Conservation (phyloP, 352 stramenopile genomes). For the Globisporangium irregulare region DNA sequence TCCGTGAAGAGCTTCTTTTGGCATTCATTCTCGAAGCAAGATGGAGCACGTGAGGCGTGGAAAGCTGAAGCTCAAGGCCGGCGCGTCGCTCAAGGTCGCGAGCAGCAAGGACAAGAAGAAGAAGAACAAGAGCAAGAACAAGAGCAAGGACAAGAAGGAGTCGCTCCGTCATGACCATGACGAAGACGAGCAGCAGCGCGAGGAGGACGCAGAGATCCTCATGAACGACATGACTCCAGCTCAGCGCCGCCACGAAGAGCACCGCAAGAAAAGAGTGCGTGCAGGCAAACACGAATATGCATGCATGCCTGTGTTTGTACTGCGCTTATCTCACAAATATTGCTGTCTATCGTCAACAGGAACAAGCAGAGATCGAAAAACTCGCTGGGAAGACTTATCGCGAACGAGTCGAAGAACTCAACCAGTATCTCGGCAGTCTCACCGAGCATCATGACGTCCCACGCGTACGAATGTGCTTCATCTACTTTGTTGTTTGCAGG, state of each 20-base stretch:
- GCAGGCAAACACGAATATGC: background rate
- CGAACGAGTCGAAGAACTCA: conserved; percentile 95
- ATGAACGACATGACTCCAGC: conserved; percentile 65
- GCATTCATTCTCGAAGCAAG: background rate
- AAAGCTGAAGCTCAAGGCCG: conserved; percentile 81
- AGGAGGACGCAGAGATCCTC: conserved; percentile 25
- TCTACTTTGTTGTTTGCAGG: background rate
- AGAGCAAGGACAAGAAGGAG: conserved; percentile 51
- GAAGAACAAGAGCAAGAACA: conserved; percentile 51
- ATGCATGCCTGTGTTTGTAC: background rate
- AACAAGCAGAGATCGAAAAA: conserved; percentile 87
- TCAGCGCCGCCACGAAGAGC: conserved; percentile 73
- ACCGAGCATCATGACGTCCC: conserved; percentile 99
- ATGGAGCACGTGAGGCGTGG: conserved; percentile 84
- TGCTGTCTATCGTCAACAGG: conserved; percentile 29
- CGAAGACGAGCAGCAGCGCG: conserved; percentile 1
- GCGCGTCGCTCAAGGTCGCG: conserved; percentile 58
- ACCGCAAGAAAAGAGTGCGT: conserved; percentile 77
- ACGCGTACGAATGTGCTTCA: conserved; percentile 55
- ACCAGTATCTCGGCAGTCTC: conserved; percentile 92
- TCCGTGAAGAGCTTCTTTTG: background rate
- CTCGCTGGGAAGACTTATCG: conserved; percentile 86
- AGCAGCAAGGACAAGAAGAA: conserved; percentile 43
- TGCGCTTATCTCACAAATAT: background rate
- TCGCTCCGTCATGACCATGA: conserved; percentile 11